Conservation (phyloP, 306 rosid species). For the Datisca glomerata region DNA sequence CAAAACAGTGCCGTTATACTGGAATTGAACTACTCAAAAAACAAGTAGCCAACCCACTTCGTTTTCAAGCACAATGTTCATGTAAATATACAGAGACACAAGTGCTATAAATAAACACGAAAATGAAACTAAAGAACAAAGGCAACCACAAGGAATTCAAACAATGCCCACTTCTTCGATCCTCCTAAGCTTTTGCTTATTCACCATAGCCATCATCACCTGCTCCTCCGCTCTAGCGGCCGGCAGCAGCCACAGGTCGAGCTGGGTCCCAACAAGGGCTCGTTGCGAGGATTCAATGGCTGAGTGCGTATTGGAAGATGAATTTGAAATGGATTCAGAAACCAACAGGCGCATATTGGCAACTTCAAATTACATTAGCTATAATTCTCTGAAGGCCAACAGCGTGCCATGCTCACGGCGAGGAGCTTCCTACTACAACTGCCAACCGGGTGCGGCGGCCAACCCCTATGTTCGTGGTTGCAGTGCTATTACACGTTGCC, state of each 20-base stretch:
- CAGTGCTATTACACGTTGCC: slow-evolving; percentile 58
- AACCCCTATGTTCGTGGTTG: slow-evolving; percentile 84
- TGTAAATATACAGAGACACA: too few relatives aligned
- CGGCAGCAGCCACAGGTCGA: slow-evolving; percentile 15
- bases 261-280: slow-evolving; percentile 26
- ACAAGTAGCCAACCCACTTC: too few relatives aligned
- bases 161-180: too few relatives aligned
- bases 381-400: slow-evolving; percentile 56
- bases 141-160: too few relatives aligned
- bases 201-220: slow-evolving; percentile 1
- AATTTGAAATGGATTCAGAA: slow-evolving; percentile 35
- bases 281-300: slow-evolving; percentile 48
- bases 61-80: too few relatives aligned
- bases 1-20: too few relatives aligned
- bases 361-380: slow-evolving; percentile 61
- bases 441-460: slow-evolving; percentile 47
- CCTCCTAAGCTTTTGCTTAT: too few relatives aligned
- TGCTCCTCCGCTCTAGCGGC: background rate
- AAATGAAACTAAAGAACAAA: too few relatives aligned
- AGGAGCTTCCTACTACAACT: slow-evolving; percentile 84
- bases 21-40: too few relatives aligned
- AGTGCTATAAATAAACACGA: too few relatives aligned
- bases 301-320: slow-evolving; percentile 43
- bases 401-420: slow-evolving; percentile 66
- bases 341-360: slow-evolving; percentile 68